Base-by-base conservation (phyloP, 176 grass and related monocot species). In the Phoenix dactylifera region DNA sequence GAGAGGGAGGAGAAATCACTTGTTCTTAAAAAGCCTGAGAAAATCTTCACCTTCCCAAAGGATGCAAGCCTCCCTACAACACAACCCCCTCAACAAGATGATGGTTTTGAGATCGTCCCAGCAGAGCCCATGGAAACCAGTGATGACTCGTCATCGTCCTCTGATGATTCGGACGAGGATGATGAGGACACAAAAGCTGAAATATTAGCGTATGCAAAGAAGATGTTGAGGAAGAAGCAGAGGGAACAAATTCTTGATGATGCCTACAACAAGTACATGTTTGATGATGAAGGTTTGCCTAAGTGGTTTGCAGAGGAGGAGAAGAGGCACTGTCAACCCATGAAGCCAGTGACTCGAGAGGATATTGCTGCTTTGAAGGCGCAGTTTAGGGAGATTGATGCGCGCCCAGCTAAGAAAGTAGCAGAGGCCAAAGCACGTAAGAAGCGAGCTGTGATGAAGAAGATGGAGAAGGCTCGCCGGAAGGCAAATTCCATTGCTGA, bases 171-270 rank as follows among this genome's bases (percentile, higher is more conserved):
- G 25, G 80, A 84, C 50, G 88, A 92, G 15, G 68, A 89, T 0
- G 67, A 97, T 7, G 81, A 80, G 28, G 39, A 81, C 48, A 74
- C 60, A 16, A 97, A 97, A 66, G 81, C 87, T 32, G 93, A 97
- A 76, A 78, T 92, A 48, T 76, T 97, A 64, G 87, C 93, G 20
- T 92, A 92, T 20, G 93, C 93, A 5, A 91, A 89, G 59, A 92
- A 98, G 52, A 98, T 98, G 93, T 7, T 92, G 72, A 86, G 87
- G 72, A 98, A 98, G 84, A 98, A 98, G 70, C 81, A 88, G 57
- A 83, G 93, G 59, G 93, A 98, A 63, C 84, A 92, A 62, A 92
- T 98, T 48, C 84, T 98, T 18, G 93, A 98, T 48, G 88, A 92
- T 49, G 81, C 84, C 55, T 98, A 92, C 69, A 84, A 91, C 63